phyloP scores from a whole-genome alignment of 108 stramenopile species.

The Nannochloropsis oceanica region DNA sequence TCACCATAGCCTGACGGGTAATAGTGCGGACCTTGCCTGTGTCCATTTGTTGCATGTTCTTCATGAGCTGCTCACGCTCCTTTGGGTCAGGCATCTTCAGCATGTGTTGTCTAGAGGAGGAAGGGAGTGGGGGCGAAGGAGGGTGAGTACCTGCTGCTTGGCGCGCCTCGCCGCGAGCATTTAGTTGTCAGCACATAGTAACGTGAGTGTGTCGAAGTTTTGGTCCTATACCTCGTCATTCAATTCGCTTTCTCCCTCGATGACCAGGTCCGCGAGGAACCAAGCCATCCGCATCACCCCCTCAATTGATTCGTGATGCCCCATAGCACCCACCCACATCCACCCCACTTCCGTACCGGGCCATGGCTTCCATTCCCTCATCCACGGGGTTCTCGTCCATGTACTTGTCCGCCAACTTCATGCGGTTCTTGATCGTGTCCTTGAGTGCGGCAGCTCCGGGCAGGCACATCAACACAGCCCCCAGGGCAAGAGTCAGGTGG shows the following conservation, averaged over 20 bases:
- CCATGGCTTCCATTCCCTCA: background rate
- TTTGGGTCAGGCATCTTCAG: background rate
- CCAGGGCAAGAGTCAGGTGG: background rate
- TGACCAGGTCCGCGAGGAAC: no score
- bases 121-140: background rate
- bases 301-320: no score
- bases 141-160: no score
- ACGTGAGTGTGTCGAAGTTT: no score
- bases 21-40: background rate
- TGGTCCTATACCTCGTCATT: no score
- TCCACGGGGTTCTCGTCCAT: background rate
- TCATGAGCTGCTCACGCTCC: background rate
- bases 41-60: background rate
- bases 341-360: background rate
- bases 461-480: background rate
- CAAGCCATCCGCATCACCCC: no score
- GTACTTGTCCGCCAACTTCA: background rate
- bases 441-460: background rate
- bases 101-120: background rate
- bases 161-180: no score
- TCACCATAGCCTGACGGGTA: background rate
- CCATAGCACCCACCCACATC: no score
- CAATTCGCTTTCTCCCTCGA: no score
- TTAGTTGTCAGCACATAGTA: no score
- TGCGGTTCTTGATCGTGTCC: background rate